These are phyloP conservation scores for Symbiodinium natans DNA, from an alignment of 73 alveolate species.

Conservation along the genomic window DNA sequence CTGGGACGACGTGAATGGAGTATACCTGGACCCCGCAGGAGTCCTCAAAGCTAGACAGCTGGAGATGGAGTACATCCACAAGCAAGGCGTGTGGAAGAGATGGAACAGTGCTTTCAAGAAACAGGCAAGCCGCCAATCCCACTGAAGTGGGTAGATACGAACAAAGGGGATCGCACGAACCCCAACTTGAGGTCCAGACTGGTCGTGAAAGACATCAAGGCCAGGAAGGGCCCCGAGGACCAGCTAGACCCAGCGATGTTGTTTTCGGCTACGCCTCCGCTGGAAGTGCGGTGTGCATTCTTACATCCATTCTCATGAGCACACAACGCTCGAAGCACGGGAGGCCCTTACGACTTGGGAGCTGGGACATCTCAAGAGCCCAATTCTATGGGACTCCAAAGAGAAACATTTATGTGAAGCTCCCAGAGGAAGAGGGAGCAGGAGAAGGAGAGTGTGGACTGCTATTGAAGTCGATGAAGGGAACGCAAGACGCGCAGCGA, in stretches of 20 bases:
- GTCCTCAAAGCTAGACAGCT: neutral
- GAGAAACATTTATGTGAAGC: neutral
- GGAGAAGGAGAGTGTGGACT: neutral
- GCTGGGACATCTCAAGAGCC: slow-evolving; percentile 8
- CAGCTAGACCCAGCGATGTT: neutral
- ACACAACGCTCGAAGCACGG: neutral
- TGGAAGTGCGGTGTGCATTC: neutral
- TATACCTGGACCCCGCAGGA: neutral
- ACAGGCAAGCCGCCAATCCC: neutral
- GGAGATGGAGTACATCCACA: neutral
- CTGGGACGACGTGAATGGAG: slow-evolving; percentile 69
- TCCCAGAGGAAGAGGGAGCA: neutral
- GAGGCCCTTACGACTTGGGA: neutral
- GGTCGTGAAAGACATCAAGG: neutral
- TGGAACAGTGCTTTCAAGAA: neutral
- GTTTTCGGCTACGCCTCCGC: neutral
- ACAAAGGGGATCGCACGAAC: neutral
- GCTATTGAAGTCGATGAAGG: neutral
- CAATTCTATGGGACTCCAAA: neutral
- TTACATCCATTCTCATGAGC: neutral
- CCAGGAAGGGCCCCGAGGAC: neutral
- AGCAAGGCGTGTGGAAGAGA: neutral
- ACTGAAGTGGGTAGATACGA: neutral
- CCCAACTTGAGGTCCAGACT: neutral
- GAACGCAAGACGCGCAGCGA: neutral